Conservation (phyloP, 495 filamentous ascomycete genomes). For the Aspergillus funiculosus region DNA sequence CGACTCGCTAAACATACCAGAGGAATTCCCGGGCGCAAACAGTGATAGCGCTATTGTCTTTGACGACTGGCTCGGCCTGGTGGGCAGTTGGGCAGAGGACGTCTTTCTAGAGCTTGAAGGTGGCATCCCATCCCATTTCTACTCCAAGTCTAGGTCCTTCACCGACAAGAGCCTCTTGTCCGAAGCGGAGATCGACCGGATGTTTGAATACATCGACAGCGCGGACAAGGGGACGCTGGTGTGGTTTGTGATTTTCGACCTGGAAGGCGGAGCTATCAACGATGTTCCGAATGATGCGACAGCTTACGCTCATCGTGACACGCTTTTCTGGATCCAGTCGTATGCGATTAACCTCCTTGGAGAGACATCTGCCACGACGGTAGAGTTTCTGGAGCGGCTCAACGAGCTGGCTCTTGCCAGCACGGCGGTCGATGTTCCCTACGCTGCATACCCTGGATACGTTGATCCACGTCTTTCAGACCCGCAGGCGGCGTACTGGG, state of each 20-base stretch:
- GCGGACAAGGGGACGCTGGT: conserved; percentile 39
- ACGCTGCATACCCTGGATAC: conserved; percentile 60
- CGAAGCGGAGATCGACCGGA: conserved; percentile 28
- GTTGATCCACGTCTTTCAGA: conserved; percentile 55
- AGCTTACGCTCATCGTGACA: conserved; percentile 41
- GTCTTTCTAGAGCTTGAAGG: conserved; percentile 23
- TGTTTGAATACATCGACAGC: conserved; percentile 42
- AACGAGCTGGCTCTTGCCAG: conserved; percentile 28
- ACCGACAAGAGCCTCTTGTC: conserved; percentile 37
- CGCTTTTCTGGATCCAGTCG: conserved; percentile 41
- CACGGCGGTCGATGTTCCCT: conserved; percentile 19
- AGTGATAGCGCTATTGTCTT: conserved; percentile 34
- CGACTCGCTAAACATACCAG: conserved; percentile 26
- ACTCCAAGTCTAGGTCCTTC: conserved; percentile 47
- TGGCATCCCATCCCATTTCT: conserved; percentile 38
- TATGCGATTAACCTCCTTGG: conserved; percentile 40
- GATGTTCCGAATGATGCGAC: conserved; percentile 36
- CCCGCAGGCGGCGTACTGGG: conserved; percentile 49
- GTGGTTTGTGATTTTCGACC: conserved; percentile 41
- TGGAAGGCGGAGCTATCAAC: conserved; percentile 40
- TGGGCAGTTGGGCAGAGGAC: conserved; percentile 46
- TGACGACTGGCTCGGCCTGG: conserved; percentile 51
- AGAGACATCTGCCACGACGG: conserved; percentile 29
- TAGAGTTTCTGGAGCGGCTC: conserved; percentile 40
- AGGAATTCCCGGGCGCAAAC: conserved; percentile 27